These are phyloP conservation scores for Ottelia alismoides DNA, from an alignment of 106 monocot genomes.

Conservation along the genomic window DNA sequence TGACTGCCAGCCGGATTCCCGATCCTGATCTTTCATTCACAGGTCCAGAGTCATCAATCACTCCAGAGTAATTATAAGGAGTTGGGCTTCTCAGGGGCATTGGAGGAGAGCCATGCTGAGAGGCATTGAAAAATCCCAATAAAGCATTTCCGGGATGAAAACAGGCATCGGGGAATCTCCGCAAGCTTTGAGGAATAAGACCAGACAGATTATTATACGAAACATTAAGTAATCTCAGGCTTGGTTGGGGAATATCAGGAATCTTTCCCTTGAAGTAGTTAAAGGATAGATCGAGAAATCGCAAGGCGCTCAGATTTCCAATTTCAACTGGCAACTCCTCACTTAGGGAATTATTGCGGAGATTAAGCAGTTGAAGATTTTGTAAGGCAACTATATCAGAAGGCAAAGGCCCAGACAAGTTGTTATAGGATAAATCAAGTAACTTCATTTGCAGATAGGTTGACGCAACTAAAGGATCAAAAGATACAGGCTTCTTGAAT, in stretches of 20 bases:
- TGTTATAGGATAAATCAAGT: conserved; percentile 74
- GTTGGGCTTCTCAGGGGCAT: too few relatives aligned
- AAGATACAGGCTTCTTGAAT: conserved; percentile 34
- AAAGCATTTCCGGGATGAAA: too few relatives aligned
- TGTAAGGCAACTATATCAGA: conserved; percentile 51
- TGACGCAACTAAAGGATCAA: conserved; percentile 46
- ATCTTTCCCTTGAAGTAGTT: conserved; percentile 65
- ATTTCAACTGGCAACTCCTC: conserved; percentile 70
- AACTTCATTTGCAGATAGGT: conserved; percentile 42
- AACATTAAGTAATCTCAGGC: conserved; percentile 56
- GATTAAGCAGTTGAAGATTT: conserved; percentile 51
- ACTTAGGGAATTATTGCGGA: conserved; percentile 50
- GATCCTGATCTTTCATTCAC: too few relatives aligned
- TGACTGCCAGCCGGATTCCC: too few relatives aligned
- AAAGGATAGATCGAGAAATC: conserved; percentile 61
- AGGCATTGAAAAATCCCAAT: too few relatives aligned
- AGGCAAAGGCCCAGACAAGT: conserved; percentile 54
- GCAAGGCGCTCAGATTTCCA: conserved; percentile 42
- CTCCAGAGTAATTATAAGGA: too few relatives aligned
- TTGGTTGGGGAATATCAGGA: conserved; percentile 46
- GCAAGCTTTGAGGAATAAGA: too few relatives aligned
- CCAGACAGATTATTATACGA: too few relatives aligned
- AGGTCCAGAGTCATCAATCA: too few relatives aligned
- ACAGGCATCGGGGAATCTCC: too few relatives aligned
- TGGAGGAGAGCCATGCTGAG: too few relatives aligned